Evolutionary conservation across 371 early-diverging fungal species (phyloP).

Genomic region (Apophysomyces elegans): DNA sequence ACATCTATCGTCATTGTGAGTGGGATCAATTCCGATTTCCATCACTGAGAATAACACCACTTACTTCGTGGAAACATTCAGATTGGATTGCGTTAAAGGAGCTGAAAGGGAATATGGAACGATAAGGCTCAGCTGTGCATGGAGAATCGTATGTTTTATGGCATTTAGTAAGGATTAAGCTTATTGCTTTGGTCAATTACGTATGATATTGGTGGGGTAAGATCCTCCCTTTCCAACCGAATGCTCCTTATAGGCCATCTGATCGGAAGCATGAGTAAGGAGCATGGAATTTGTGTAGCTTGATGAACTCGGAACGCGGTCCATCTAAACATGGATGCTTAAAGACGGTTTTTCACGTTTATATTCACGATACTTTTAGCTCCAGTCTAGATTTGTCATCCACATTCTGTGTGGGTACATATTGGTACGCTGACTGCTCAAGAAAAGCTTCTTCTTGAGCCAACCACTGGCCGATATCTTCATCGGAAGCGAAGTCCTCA

Average conservation of each 20-base stretch:
- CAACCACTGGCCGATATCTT: slow-evolving; percentile 31
- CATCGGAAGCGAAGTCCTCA: background rate
- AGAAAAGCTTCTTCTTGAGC: slow-evolving; percentile 37
- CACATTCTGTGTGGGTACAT: background rate
- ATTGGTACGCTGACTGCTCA: background rate
- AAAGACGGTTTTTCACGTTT: background rate
- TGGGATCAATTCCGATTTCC: background rate
- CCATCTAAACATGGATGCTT: background rate
- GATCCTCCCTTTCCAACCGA: slow-evolving; percentile 1
- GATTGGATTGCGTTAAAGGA: slow-evolving; percentile 72
- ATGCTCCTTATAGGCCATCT: too few species aligned
- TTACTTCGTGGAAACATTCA: slow-evolving; percentile 61
- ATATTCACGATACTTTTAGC: background rate
- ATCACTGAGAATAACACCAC: background rate
- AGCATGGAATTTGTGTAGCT: background rate
- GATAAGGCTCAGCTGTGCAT: slow-evolving; percentile 35
- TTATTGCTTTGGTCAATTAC: slow-evolving; percentile 14
- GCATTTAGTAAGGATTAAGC: too few species aligned
- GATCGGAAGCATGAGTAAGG: too few species aligned
- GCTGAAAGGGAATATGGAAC: slow-evolving; percentile 47
- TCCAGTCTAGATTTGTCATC: background rate
- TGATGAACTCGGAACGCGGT: background rate
- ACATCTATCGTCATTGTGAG: slow-evolving; percentile 21
- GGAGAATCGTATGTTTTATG: background rate
- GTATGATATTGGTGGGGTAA: slow-evolving; percentile 26